Evolutionary conservation across 1,139 yeast genomes (phyloP), one percentile per base, ranked within the genome.

Genomic region (Suhomyces taliae): DNA sequence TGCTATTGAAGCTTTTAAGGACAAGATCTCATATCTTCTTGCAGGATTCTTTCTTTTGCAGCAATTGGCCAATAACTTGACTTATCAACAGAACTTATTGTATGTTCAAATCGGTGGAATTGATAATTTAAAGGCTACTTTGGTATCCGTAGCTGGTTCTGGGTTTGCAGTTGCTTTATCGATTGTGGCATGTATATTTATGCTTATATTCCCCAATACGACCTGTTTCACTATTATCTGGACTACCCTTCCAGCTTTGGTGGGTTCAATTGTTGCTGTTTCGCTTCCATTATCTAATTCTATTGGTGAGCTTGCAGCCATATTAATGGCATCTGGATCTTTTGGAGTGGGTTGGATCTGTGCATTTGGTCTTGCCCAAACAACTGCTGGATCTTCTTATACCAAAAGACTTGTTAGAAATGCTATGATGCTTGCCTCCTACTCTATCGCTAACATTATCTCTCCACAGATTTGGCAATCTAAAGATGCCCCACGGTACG

Each of bases 91-190:
- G 51, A 74, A 70, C 43, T 56, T 76, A 40, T 60, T 78, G 40
- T 78, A 69, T 48, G 66, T 64, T 27, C 67, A 66, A 38, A 65
- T 75, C 58, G 79, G 79, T 42, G 79, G 79, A 37, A 62, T 77
- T 34, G 58, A 69, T 24, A 71, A 67, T 52, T 63, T 79, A 45
- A 71, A 70, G 43, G 72, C 83, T 1, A 77, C 82, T 1, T 60
- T 80, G 34, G 81, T 80, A 6, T 72, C 82, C 6, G 81, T 78
- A 42, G 82, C 81, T 1, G 69, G 76, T 37, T 76, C 79, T 41
- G 77, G 80, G 0, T 77, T 68, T 49, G 68, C 76, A 1, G 62
- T 66, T 6, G 51, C 64, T 4, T 68, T 71, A 60, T 58, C 69
- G 19, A 39, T 68, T 27, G 53, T 67, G 15, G 71, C 76, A 3